Base-by-base conservation (phyloP, 2,329 filamentous ascomycete species). In the Epichloe baconii region DNA sequence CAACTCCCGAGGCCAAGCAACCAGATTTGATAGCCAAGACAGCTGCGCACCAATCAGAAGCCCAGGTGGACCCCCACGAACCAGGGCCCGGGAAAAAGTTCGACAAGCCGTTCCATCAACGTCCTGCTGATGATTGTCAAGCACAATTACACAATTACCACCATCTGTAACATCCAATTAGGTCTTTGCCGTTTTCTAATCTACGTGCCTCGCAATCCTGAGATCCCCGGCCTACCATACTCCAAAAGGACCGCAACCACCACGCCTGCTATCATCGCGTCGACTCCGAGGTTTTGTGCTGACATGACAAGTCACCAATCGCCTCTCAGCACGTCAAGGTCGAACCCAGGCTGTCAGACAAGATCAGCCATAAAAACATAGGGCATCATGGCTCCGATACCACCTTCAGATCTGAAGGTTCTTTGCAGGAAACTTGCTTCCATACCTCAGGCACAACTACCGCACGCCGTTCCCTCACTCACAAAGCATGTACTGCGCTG, bases 401-500 rank as follows among this genome's bases (percentile, higher is more conserved):
- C 61, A 66, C 71, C 74, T 5, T 71, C 80, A 41, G 80, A 84
- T 59, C 72, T 88, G 15, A 74, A 77, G 54, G 76, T 82, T 47
- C 71, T 88, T 44, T 86, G 80, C 59, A 79, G 81, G 54, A 80
- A 82, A 56, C 73, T 96, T 57, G 82, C 83, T 1, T 82, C 85
- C 1, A 83, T 85, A 11, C 76, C 86, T 0, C 74, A 79, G n/a
- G 71, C 80, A 45, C 82, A 91, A 56, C 80, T 96, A 5, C 87
- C 88, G 52, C 76, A 79, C 50, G 75, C 89, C 47, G 77, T 86
- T 53, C 82, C 86, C 35, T 78, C 80, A 54, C 79, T 96, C 56
- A 79, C 79, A 52, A 72, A 70, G 59, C 75, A 81, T 65, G 68
- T 82, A 37, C 64, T 77, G 51, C 74, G 76, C 49, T 83, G 78